Base-by-base conservation (phyloP, 208 protist species). In the Acanthamoeba triangularis region DNA sequence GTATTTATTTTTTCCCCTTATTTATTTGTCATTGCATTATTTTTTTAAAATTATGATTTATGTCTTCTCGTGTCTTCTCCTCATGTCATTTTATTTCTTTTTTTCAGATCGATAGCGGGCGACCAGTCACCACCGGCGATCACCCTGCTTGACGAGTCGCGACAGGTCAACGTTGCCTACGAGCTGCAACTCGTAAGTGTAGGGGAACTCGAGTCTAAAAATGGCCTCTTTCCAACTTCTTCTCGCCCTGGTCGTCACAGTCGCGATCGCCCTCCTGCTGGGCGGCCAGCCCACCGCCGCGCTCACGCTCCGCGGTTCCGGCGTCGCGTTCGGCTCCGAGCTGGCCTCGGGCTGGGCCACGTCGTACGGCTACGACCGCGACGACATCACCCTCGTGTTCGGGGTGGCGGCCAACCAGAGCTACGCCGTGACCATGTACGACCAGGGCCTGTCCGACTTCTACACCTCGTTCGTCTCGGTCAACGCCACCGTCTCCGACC, bases 271-370 rank as follows among this genome's bases (percentile, higher is more conserved):
- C 30, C 1, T 47, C 67, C 28, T 41, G 5, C n/a, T 76, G 13
- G 28, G 67, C 33, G 13, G 52, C 52, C 67, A 30, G 33, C 67
- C 67, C 35, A 13, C 33, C 0, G 28, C 28, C 3, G 67, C 30
- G 4, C 67, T 76, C 33, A 76, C 67, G 8, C 44, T 85, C 23
- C 76, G 76, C 47, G 76, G 76, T 20, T 59, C 76, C 10, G 76
- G 76, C 28, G 76, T 85, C 7, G 1, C 13, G 37, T 18, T 85
- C 25, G 76, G 76, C 25, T 85, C 76, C 3, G 44, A 85, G 25
- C 76, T 85, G 44, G 76, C 44, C 10, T 69, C 54, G 47, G 47
- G 52, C n/a, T 92, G 85, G 85, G 85, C 85, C 85, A 92, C 85
- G 13, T 37, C 54, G 16, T 92, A 92, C 85, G 59, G 54, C 59